Evolutionary conservation across 495 filamentous ascomycete species (phyloP).

Genomic region (Penicillium bialowiezense): DNA sequence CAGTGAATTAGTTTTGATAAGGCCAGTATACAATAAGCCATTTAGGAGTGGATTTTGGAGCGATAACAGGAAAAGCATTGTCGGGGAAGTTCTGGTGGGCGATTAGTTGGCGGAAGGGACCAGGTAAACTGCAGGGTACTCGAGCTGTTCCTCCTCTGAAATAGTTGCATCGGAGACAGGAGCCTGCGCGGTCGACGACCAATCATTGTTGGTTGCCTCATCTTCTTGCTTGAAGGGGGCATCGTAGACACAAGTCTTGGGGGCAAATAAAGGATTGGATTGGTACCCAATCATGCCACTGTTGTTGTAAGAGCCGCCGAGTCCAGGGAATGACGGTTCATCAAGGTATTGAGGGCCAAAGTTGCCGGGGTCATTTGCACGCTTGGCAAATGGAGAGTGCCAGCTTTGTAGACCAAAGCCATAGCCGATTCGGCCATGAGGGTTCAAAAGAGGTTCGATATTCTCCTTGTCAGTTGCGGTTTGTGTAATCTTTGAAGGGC

Average conservation of each 20-base stretch:
- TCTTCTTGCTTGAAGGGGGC: constrained; percentile 12
- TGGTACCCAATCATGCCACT: constrained; percentile 29
- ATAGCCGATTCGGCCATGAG: constrained; percentile 23
- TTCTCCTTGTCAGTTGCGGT: constrained; percentile 37
- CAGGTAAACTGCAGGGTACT: constrained; percentile 34
- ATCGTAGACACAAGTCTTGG: constrained; percentile 18
- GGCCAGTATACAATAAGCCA: too few relatives aligned
- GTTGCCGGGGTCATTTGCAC: constrained; percentile 17
- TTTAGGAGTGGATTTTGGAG: not conserved
- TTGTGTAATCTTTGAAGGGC: constrained; percentile 7
- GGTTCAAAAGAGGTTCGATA: constrained; percentile 40
- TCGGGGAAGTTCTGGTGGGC: not conserved
- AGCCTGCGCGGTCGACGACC: constrained; percentile 8
- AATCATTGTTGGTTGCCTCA: constrained; percentile 5
- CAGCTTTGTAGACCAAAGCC: constrained; percentile 22
- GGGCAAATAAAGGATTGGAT: constrained; percentile 40
- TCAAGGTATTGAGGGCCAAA: constrained; percentile 32
- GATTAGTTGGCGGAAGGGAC: constrained; percentile 23
- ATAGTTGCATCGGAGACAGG: constrained; percentile 34
- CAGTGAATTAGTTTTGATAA: too few relatives aligned
- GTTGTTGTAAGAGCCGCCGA: constrained; percentile 28
- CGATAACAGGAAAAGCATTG: not conserved
- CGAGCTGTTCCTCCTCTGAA: constrained; percentile 29
- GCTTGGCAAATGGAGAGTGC: constrained; percentile 31
- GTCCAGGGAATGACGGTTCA: constrained; percentile 18